Evolutionary conservation across 805 yeast genomes (phyloP).

Genomic region (Cyberlindnera misumaiensis): DNA sequence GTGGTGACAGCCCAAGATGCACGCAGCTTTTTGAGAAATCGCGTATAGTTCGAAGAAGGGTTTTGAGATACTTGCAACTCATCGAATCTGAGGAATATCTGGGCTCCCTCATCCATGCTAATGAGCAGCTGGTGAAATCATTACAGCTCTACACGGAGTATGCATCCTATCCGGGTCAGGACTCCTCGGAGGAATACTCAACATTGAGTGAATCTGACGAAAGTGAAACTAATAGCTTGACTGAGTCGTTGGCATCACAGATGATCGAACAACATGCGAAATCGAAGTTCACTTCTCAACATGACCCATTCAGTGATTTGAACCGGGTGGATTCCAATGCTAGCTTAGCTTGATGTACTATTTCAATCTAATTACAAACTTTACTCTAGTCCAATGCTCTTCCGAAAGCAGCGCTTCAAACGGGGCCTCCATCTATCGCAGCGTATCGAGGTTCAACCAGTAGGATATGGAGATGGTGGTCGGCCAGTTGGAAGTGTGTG

Average conservation of each 20-base stretch:
- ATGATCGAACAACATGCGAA: conserved; percentile 22
- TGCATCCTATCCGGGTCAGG: conserved; percentile 35
- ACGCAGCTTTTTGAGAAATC: conserved; percentile 68
- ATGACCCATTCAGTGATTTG: conserved; percentile 50
- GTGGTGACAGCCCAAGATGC: conserved; percentile 58
- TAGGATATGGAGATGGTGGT: too few relatives aligned
- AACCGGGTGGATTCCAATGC: conserved; percentile 26
- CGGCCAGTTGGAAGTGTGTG: too few relatives aligned
- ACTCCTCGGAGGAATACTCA: conserved; percentile 28
- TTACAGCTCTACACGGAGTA: conserved; percentile 59
- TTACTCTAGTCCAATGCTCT: too few relatives aligned
- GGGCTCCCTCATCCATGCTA: conserved; percentile 84
- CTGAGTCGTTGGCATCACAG: conserved; percentile 23
- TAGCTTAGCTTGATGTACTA: conserved; percentile 11
- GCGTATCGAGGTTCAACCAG: too few relatives aligned
- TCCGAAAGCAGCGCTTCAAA: too few relatives aligned
- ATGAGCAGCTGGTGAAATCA: conserved; percentile 79
- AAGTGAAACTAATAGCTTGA: conserved; percentile 22
- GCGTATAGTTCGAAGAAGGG: conserved; percentile 65
- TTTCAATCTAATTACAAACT: too few relatives aligned
- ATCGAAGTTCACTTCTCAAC: conserved; percentile 20
- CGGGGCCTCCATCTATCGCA: too few relatives aligned
- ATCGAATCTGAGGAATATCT: conserved; percentile 80
- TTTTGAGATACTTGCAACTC: conserved; percentile 75
- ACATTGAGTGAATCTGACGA: conserved; percentile 24